phyloP scores from a whole-genome alignment of 352 stramenopile species.

The Globisporangium orthogonon region DNA sequence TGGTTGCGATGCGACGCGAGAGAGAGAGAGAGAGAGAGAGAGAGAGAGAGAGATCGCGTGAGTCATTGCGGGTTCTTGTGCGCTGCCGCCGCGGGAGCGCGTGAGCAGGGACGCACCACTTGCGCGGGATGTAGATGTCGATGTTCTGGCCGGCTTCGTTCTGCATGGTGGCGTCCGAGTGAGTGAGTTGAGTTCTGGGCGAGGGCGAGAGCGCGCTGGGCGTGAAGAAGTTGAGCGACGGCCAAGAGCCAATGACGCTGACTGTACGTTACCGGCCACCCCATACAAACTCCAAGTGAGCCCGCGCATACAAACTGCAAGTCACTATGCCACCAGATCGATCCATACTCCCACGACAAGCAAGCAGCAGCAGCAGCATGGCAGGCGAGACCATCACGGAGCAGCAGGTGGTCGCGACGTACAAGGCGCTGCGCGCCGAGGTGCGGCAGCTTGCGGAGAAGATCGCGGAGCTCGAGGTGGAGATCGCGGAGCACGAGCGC shows the following conservation, averaged over 20 bases:
- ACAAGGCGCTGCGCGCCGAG: slow-evolving; percentile 82
- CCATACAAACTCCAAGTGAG: slow-evolving; percentile 24
- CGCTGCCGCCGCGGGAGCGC: too few relatives aligned
- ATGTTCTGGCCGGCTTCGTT: slow-evolving; percentile 97
- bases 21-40: too few relatives aligned
- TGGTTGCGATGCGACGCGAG: background rate
- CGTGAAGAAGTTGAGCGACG: too few relatives aligned
- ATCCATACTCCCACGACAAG: background rate
- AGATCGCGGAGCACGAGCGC: slow-evolving; percentile 80
- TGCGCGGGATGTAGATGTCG: slow-evolving; percentile 98
- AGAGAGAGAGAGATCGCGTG: too few relatives aligned
- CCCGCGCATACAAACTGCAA: background rate
- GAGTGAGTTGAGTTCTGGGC: slow-evolving; percentile 59
- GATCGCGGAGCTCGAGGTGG: slow-evolving; percentile 79
- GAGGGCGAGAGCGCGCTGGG: too few relatives aligned
- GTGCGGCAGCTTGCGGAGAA: slow-evolving; percentile 82
- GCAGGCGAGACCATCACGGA: slow-evolving; percentile 60
- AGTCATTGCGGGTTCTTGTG: too few relatives aligned
- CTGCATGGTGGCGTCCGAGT: slow-evolving; percentile 87
- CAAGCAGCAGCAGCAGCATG: slow-evolving; percentile 14
- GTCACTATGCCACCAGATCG: slow-evolving; percentile 2
- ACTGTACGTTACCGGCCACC: slow-evolving; percentile 78
- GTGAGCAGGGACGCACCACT: slow-evolving; percentile 72
- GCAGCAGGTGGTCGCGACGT: slow-evolving; percentile 82
- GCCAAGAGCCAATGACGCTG: slow-evolving; percentile 64